A percentile compares a stretch with the other conserved stretches of the same genome.
Conservation (phyloP, 768 basidiomycete genomes). For the Boletus speciosus region DNA sequence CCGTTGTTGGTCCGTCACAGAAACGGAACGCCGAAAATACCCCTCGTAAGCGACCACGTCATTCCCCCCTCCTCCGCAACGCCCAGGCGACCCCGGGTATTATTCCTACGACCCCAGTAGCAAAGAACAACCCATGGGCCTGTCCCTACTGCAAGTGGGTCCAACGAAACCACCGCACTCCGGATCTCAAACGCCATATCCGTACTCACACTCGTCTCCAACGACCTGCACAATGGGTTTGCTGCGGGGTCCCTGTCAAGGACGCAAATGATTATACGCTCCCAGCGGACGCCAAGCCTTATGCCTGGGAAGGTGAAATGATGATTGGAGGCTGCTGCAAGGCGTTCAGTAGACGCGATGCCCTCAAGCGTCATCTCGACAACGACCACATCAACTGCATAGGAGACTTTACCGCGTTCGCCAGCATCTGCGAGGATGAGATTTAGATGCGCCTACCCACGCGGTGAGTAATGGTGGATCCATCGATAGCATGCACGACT, state of each 20-base stretch:
- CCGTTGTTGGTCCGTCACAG: slow-evolving; percentile 1
- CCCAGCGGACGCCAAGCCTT: slow-evolving; percentile 22
- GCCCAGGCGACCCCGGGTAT: slow-evolving; percentile 34
- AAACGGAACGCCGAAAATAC: slow-evolving; percentile 4
- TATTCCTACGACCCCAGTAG: slow-evolving; percentile 10
- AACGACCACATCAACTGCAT: slow-evolving; percentile 34
- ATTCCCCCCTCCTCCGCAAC: slow-evolving; percentile 44
- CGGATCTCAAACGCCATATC: slow-evolving; percentile 60
- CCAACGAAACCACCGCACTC: slow-evolving; percentile 48
- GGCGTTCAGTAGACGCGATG: slow-evolving; percentile 38
- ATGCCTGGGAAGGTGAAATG: slow-evolving; percentile 25
- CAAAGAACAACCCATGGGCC: slow-evolving; percentile 35
- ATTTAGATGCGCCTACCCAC: slow-evolving; percentile 4
- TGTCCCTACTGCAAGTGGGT: slow-evolving; percentile 49
- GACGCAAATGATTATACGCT: slow-evolving; percentile 23
- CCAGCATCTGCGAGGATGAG: slow-evolving; percentile 27
- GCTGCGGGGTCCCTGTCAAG: slow-evolving; percentile 33
- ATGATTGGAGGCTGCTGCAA: slow-evolving; percentile 39
- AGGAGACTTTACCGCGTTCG: slow-evolving; percentile 30
- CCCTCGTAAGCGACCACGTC: slow-evolving; percentile 27
- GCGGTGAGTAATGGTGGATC: slow-evolving; percentile 1
- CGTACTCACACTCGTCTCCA: slow-evolving; percentile 44
- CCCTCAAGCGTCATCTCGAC: slow-evolving; percentile 39
- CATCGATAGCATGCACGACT: neutral
- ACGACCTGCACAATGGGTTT: slow-evolving; percentile 37